phyloP scores from a whole-genome alignment of 371 early-diverging fungal species.

The Mortierella sp. region DNA sequence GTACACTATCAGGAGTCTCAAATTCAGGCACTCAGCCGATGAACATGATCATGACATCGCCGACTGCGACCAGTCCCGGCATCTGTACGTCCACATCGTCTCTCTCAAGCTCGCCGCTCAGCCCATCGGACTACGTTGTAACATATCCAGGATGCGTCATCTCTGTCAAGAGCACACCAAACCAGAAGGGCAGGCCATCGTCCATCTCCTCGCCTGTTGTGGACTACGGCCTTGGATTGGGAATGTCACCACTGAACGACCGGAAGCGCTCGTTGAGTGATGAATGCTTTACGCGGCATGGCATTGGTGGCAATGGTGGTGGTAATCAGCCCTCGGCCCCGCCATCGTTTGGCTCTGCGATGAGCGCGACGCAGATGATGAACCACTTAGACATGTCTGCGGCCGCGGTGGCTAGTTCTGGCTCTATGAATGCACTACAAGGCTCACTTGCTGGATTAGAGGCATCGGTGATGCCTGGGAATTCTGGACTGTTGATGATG shows the following conservation, averaged over 20 bases:
- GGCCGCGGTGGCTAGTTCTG: constrained; percentile 21
- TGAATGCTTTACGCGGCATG: constrained; percentile 47
- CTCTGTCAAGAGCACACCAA: constrained; percentile 50
- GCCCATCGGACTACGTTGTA: constrained; percentile 38
- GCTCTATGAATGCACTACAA: constrained; percentile 26
- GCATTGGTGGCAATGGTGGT: constrained; percentile 29
- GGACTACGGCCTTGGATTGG: constrained; percentile 39
- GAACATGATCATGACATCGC: constrained; percentile 35
- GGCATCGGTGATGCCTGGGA: constrained; percentile 33
- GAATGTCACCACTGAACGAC: constrained; percentile 44
- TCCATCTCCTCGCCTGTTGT: constrained; percentile 40
- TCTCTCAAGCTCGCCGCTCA: constrained; percentile 24
- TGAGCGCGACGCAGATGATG: constrained; percentile 48
- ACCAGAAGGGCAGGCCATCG: constrained; percentile 50
- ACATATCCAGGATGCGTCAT: constrained; percentile 53
- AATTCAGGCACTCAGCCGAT: constrained; percentile 8
- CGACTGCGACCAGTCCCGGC: constrained; percentile 33
- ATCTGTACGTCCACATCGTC: constrained; percentile 15
- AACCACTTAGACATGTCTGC: constrained; percentile 51
- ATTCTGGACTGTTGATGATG: constrained; percentile 30
- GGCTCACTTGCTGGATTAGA: constrained; percentile 38
- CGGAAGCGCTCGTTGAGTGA: constrained; percentile 50
- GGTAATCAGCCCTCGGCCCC: constrained; percentile 17
- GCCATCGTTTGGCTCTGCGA: constrained; percentile 40
- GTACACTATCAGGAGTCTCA: constrained; percentile 1